These are phyloP conservation scores for Exophiala mesophila DNA, from an alignment of 2,329 filamentous ascomycete species.

Conservation along the genomic window DNA sequence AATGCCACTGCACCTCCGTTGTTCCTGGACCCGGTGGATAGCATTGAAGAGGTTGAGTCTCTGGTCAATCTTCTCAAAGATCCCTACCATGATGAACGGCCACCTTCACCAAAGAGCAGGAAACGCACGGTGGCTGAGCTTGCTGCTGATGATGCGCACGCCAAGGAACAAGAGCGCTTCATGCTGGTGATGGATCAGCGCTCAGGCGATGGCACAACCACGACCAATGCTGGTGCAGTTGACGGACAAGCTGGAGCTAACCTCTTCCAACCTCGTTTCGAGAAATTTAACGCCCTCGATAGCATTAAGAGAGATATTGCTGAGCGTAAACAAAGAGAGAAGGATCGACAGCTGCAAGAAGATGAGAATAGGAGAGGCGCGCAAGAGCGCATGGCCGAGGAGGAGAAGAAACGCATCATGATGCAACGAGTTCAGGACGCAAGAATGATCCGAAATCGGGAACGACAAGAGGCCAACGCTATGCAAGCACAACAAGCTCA, in stretches of 20 bases:
- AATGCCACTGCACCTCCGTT: slow-evolving; percentile 69
- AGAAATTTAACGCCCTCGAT: slow-evolving; percentile 85
- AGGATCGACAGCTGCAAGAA: slow-evolving; percentile 44
- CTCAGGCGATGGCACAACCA: slow-evolving; percentile 53
- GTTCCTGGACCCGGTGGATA: slow-evolving; percentile 70
- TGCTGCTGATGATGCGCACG: slow-evolving; percentile 87
- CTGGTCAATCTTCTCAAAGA: slow-evolving; percentile 69
- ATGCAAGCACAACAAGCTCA: slow-evolving; percentile 40
- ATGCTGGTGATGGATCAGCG: slow-evolving; percentile 92
- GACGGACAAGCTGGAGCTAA: slow-evolving; percentile 67
- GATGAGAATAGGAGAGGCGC: slow-evolving; percentile 47
- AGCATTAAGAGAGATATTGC: slow-evolving; percentile 74
- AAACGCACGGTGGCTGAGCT: slow-evolving; percentile 94
- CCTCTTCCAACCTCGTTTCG: slow-evolving; percentile 81
- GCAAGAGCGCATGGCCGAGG: slow-evolving; percentile 44
- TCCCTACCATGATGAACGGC: slow-evolving; percentile 68
- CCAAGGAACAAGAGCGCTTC: slow-evolving; percentile 81
- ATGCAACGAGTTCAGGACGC: slow-evolving; percentile 32
- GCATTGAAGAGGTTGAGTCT: slow-evolving; percentile 61
- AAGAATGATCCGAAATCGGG: slow-evolving; percentile 27
- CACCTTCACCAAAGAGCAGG: slow-evolving; percentile 78
- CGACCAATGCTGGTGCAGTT: slow-evolving; percentile 58
- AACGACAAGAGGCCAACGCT: slow-evolving; percentile 36
- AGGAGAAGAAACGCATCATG: slow-evolving; percentile 45
- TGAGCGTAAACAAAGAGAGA: slow-evolving; percentile 56